Base-by-base conservation (phyloP, 2,329 filamentous ascomycete species). In the Apiospora phragmitis region DNA sequence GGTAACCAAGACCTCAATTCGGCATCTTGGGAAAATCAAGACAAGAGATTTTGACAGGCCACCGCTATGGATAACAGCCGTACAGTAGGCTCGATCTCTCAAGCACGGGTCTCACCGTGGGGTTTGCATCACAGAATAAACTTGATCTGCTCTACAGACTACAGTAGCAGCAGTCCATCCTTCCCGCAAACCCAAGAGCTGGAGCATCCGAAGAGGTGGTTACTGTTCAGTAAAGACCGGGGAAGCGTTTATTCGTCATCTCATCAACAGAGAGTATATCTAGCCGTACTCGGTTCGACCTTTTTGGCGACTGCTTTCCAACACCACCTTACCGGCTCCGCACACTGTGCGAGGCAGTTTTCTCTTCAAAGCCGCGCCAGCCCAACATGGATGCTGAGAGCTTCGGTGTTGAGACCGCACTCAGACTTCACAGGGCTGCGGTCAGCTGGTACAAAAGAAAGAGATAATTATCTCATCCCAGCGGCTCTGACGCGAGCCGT, bases 61-160 rank as follows among this genome's bases (percentile, higher is more conserved):
- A 62, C 55, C 4, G 55, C 29, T 38, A 62, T 62, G 55, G 67
- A 68, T 38, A 47, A 18, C n/a, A 55, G 42, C 68, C 42, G 35
- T 59, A 32, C 55, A 69, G 68, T 69, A 62, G 43, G 68, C 55
- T 45, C 65, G 68, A 42, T 38, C 42, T 47, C 51, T 49, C 24
- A 49, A 65, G 68, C 68, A 66, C 68, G 43, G 68, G 68, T 69
- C 55, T 69, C 68, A 69, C 59, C 59, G 68, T 69, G 68, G 68
- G 68, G 55, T 69, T 66, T 66, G 32, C 55, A n/a, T 62, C 32
- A 62, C 32, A n/a, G 32, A n/a, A 62, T 24, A 24, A 24, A 62
- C 55, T 62, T 32, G 55, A 62, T 38, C 55, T 62, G 16, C 55
- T 38, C 18, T 62, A 35, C 24, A 3, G 38, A 4, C 47, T 47